Conservation (phyloP, 257 asterid genomes). For the Craterostigma plantagineum region DNA sequence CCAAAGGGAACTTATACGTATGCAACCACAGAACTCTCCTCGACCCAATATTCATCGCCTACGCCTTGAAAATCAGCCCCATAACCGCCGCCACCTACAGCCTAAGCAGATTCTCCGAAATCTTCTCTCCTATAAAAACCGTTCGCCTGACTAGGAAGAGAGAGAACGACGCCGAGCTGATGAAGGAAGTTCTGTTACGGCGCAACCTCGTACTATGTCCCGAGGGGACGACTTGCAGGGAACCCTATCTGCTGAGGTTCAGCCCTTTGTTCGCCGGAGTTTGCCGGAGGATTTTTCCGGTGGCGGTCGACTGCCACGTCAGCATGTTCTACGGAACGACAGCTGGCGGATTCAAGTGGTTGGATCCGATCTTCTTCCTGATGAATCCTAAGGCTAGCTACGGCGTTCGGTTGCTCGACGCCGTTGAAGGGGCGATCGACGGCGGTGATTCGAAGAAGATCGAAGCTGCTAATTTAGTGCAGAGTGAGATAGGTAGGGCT, state of each 20-base stretch:
- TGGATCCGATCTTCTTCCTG: slow-evolving; percentile 69
- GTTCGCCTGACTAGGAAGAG: slow-evolving; percentile 51
- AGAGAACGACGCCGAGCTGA: slow-evolving; percentile 29
- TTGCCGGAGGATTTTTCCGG: slow-evolving; percentile 68
- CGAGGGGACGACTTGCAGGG: slow-evolving; percentile 93
- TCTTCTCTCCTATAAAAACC: slow-evolving; percentile 56
- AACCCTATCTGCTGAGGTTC: slow-evolving; percentile 70
- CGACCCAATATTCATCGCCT: slow-evolving; percentile 68
- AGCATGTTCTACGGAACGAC: slow-evolving; percentile 87
- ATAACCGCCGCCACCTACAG: slow-evolving; percentile 83
- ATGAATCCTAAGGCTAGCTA: slow-evolving; percentile 73
- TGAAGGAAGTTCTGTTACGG: slow-evolving; percentile 33
- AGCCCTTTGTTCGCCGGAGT: slow-evolving; percentile 79
- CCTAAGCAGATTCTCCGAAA: slow-evolving; percentile 68
- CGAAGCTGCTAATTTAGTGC: slow-evolving; percentile 80
- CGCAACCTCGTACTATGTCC: slow-evolving; percentile 86
- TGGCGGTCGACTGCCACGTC: slow-evolving; percentile 55
- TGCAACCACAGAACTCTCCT: slow-evolving; percentile 72
- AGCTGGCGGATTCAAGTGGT: slow-evolving; percentile 74
- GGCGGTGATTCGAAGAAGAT: slow-evolving; percentile 41
- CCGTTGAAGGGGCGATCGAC: slow-evolving; percentile 39
- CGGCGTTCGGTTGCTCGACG: slow-evolving; percentile 28
- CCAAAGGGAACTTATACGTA: slow-evolving; percentile 57
- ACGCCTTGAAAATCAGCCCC: slow-evolving; percentile 19
- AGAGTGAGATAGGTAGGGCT: slow-evolving; percentile 39